Conservation (phyloP, 2,329 filamentous ascomycete species). For the Apiospora rasikravindrae region DNA sequence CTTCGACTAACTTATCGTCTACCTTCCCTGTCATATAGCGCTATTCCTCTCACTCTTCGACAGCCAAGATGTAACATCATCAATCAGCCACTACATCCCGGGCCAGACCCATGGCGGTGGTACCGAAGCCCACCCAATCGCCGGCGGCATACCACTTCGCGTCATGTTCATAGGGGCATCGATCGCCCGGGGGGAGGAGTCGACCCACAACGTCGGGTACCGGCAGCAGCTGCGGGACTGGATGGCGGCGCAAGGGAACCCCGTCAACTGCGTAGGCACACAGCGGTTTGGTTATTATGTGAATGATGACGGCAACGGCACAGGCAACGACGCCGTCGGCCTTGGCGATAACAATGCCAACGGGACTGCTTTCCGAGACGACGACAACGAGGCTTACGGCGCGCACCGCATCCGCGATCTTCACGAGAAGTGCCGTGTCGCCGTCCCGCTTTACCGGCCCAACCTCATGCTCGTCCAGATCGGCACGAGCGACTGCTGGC, state of each 20-base stretch:
- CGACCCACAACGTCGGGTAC: conserved; percentile 33
- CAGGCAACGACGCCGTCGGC: not conserved
- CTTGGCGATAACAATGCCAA: not conserved
- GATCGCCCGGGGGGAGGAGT: conserved; percentile 35
- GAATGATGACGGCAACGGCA: conserved; percentile 27
- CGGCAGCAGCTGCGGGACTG: conserved; percentile 36
- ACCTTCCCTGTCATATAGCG: not conserved
- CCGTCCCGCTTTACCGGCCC: conserved; percentile 34
- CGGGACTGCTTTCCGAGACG: conserved; percentile 28
- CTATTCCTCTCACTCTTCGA: not conserved
- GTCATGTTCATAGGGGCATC: conserved; percentile 40
- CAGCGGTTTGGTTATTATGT: conserved; percentile 29
- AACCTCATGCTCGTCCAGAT: conserved; percentile 41
- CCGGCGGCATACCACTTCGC: conserved; percentile 34
- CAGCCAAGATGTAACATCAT: not conserved
- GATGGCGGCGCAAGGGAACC: conserved; percentile 28
- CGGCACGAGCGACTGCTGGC: conserved; percentile 41
- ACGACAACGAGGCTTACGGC: conserved; percentile 40
- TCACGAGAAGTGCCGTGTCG: conserved; percentile 33
- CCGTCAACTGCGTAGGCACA: conserved; percentile 41
- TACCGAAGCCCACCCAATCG: conserved; percentile 25
- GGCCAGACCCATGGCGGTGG: not conserved
- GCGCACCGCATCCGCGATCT: conserved; percentile 38
- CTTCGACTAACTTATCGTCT: not conserved
- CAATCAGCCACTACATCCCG: not conserved